Conservation (phyloP, 768 basidiomycete species). For the Phlebiopsis flavidoalba region DNA sequence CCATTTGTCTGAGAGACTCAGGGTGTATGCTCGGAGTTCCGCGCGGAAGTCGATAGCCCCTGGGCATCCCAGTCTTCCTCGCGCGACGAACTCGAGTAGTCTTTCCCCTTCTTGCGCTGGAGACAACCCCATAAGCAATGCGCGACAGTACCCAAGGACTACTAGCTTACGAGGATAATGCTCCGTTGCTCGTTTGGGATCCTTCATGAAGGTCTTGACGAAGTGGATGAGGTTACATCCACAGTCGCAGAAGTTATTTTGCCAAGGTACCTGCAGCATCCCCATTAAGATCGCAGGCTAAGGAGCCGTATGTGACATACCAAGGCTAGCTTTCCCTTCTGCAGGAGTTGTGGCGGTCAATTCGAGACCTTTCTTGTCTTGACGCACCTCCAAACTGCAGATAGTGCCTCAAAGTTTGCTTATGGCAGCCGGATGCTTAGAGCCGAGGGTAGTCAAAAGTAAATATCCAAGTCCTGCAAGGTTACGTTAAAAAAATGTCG, state of each 20-base stretch:
- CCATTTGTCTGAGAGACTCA: conserved; percentile 37
- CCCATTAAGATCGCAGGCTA: not conserved
- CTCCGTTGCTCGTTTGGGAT: conserved; percentile 49
- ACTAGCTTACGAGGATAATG: conserved; percentile 41
- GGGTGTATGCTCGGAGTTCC: conserved; percentile 36
- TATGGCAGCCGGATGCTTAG: conserved; percentile 59
- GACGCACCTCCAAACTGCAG: conserved; percentile 74
- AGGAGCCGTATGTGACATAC: conserved; percentile 7
- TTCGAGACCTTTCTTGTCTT: conserved; percentile 47
- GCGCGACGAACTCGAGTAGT: conserved; percentile 29
- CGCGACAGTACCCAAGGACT: not conserved
- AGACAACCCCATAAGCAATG: not conserved
- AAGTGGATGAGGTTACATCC: conserved; percentile 93
- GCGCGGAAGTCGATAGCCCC: conserved; percentile 44
- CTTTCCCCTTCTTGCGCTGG: conserved; percentile 27
- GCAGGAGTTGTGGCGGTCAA: conserved; percentile 8
- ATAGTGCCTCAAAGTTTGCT: conserved; percentile 61
- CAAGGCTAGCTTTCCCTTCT: conserved; percentile 12
- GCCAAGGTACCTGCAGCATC: conserved; percentile 66
- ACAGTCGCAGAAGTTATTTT: conserved; percentile 90
- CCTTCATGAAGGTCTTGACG: conserved; percentile 65
- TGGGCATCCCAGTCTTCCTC: conserved; percentile 48
- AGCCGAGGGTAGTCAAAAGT: conserved; percentile 87
- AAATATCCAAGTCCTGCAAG: conserved; percentile 68
- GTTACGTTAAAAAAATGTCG: not conserved